Conservation (phyloP, 2,329 filamentous ascomycete species). For the Trichocomaceae sp. region DNA sequence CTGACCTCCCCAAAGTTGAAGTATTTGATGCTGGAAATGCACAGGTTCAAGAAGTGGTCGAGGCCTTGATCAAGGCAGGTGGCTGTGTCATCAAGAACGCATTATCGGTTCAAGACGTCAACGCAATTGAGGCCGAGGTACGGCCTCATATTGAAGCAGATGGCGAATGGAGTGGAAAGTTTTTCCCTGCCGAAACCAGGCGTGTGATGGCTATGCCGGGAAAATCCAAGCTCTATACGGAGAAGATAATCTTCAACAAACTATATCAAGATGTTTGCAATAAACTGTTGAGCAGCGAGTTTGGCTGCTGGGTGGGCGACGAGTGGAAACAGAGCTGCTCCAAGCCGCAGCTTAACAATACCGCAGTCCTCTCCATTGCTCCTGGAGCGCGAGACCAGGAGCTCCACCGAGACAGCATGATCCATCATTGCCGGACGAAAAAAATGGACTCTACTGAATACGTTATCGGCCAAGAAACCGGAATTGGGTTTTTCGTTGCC, state of each 20-base stretch:
- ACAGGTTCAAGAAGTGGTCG: no score
- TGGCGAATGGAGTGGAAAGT: no score
- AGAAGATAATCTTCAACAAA: neutral
- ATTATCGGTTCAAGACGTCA: no score
- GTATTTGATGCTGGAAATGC: no score
- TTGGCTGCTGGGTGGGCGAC: neutral
- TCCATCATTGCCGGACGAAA: neutral
- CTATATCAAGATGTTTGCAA: neutral
- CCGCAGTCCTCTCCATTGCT: neutral
- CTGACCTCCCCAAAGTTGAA: no score
- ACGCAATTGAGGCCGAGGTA: no score
- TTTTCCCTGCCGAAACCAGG: no score
- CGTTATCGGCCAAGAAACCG: conserved; percentile 16
- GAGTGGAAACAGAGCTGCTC: neutral
- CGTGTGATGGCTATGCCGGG: no score
- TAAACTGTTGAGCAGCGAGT: neutral
- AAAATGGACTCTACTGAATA: neutral
- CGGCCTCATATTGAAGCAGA: no score
- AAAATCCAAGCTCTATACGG: neutral
- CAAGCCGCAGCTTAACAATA: neutral
- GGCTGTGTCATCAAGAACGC: no score
- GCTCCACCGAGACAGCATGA: neutral
- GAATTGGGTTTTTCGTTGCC: conserved; percentile 21
- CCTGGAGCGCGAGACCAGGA: neutral
- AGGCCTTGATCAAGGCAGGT: no score